Conservation (phyloP, 2,329 filamentous ascomycete species). For the Aspergillus alliaceus region DNA sequence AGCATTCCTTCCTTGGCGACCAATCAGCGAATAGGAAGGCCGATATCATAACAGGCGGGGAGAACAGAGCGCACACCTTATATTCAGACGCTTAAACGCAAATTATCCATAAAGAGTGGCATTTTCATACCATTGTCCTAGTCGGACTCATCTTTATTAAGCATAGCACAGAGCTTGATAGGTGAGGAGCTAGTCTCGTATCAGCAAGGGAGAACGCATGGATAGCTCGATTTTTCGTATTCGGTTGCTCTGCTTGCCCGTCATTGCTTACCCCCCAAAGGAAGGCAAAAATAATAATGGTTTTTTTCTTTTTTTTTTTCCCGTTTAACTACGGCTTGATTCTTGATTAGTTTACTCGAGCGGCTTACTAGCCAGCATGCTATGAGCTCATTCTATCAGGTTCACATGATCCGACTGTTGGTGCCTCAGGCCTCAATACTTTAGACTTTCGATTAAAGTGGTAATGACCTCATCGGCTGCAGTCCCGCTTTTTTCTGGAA, state of each 20-base stretch:
- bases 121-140: neutral
- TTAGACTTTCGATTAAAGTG: neutral
- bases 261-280: neutral
- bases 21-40: neutral
- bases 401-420: neutral
- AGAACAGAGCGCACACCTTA: neutral
- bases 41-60: neutral
- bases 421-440: neutral
- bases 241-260: neutral
- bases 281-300: neutral
- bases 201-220: neutral
- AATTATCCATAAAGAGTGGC: neutral
- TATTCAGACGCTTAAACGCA: neutral
- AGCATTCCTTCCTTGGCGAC: neutral
- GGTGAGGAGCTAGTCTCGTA: neutral
- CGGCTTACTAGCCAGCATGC: no score
- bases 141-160: neutral
- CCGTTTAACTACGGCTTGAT: no score
- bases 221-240: neutral
- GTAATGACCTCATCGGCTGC: constrained; percentile 4
- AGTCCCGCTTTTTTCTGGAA: constrained; percentile 5
- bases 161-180: neutral
- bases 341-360: no score
- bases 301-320: no score
- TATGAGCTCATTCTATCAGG: neutral